A percentile compares a stretch with the other conserved stretches of the same genome.
Evolutionary conservation across 129 eudicot genomes (phyloP).

Genomic region (Kitagawia praeruptora): DNA sequence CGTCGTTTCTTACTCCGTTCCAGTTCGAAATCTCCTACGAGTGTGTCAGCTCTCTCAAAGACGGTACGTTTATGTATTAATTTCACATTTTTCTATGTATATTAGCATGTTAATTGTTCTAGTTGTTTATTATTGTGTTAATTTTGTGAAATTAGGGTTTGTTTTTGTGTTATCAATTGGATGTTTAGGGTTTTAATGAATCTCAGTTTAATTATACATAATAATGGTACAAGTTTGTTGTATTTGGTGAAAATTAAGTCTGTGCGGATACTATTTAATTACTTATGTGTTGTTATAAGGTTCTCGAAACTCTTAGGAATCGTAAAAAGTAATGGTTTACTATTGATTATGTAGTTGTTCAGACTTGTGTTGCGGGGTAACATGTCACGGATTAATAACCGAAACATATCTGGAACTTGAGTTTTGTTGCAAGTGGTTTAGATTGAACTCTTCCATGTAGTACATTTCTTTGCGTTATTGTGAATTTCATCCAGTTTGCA

Average conservation of each 20-base stretch:
- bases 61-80: constrained; percentile 31
- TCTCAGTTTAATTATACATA: background rate
- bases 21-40: constrained; percentile 90
- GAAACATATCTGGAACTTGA: too few species aligned
- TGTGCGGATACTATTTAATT: background rate
- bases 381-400: too few species aligned
- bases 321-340: background rate
- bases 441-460: background rate
- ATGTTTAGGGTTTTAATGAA: background rate
- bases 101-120: background rate
- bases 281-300: background rate
- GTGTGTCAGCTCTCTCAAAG: constrained; percentile 79
- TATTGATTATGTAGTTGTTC: background rate
- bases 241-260: background rate
- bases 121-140: background rate
- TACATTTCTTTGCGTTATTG: too few species aligned
- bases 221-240: background rate
- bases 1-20: constrained; percentile 62
- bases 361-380: too few species aligned
- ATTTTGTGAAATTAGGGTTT: background rate
- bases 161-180: background rate
- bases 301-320: background rate
- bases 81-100: too few species aligned
- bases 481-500: background rate
- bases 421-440: background rate